These are phyloP conservation scores for Naumovozyma castellii DNA, from an alignment of 805 yeast species.

Conservation along the genomic window DNA sequence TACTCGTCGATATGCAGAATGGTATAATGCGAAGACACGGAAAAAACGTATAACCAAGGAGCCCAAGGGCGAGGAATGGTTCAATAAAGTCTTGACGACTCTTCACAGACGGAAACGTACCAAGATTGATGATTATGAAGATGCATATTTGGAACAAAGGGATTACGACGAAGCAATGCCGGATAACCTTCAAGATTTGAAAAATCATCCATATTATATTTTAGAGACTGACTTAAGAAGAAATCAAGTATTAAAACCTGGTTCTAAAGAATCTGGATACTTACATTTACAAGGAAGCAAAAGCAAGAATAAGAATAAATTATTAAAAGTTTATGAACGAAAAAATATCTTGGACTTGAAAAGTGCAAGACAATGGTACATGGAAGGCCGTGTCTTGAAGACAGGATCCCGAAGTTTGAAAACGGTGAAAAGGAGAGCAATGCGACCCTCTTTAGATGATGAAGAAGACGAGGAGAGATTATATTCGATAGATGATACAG, in stretches of 20 bases:
- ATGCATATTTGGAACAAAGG: conserved; percentile 32
- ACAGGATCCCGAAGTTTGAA: conserved; percentile 61
- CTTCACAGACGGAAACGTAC: conserved; percentile 22
- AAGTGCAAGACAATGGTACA: conserved; percentile 81
- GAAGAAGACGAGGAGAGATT: conserved; percentile 54
- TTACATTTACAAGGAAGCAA: conserved; percentile 39
- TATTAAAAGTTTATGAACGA: conserved; percentile 59
- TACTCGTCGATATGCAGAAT: conserved; percentile 65
- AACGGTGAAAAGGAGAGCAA: conserved; percentile 29
- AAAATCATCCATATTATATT: conserved; percentile 78
- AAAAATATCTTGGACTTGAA: conserved; percentile 51
- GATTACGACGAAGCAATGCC: conserved; percentile 82
- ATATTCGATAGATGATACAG: conserved; percentile 75
- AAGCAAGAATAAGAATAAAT: conserved; percentile 30
- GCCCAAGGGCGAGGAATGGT: conserved; percentile 54
- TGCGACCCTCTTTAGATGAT: conserved; percentile 36
- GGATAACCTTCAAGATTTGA: conserved; percentile 68
- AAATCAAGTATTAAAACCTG: conserved; percentile 63
- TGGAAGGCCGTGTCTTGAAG: conserved; percentile 65
- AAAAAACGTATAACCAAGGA: conserved; percentile 62
- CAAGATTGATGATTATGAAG: conserved; percentile 31
- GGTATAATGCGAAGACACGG: conserved; percentile 63
- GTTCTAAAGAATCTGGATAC: conserved; percentile 60
- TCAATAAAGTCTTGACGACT: conserved; percentile 32
- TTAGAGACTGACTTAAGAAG: conserved; percentile 63